Evolutionary conservation across 768 basidiomycete species (phyloP), one percentile per base, ranked within the genome.

Genomic region (Phanerochaete carnosa): DNA sequence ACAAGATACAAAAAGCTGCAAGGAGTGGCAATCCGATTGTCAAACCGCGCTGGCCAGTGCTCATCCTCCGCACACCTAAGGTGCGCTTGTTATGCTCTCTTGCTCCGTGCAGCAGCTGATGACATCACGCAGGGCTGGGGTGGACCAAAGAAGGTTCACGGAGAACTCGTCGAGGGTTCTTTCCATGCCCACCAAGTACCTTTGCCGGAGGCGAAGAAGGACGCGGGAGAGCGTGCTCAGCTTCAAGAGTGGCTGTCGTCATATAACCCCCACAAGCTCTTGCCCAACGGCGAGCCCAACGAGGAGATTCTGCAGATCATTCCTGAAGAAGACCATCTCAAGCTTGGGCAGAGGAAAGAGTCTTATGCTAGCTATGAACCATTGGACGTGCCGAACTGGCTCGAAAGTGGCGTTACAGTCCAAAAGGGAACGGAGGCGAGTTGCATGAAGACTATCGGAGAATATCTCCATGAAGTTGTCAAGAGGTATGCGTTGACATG

Each of bases 151-250:
- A 64, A 74, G 23, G 70, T 90, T 29, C 79, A 84, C 55, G 90
- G 86, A n/a, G 83, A 90, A 62, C 83, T 82, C 59, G 81, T 94
- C 55, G 90, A 92, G 68, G 90, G 89, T 47, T 90, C 88, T 23
- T 95, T 89, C 81, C 85, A 81, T 60, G 82, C 94, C 0, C 94
- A 97, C 70, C 94, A 96, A 75, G 93, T 96, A 1, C 94, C 94
- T 4, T 82, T 96, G 19, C 88, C 92, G 2, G 76, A 76, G 12
- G 88, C 88, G 2, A 87, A 86, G 72, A 86, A 80, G 0, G 81
- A 84, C 57, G 69, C 75, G 7, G 83, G 84, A 58, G 86, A 95
- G 65, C 85, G 93, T 59, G 66, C 66, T 0, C 69, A 81, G 11
- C 80, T 97, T 32, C 80, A 88, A 64, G 65, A 77, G 0, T 96